Evolutionary conservation across 208 protist genomes (phyloP).

Genomic region (Tetramitus jugosus): DNA sequence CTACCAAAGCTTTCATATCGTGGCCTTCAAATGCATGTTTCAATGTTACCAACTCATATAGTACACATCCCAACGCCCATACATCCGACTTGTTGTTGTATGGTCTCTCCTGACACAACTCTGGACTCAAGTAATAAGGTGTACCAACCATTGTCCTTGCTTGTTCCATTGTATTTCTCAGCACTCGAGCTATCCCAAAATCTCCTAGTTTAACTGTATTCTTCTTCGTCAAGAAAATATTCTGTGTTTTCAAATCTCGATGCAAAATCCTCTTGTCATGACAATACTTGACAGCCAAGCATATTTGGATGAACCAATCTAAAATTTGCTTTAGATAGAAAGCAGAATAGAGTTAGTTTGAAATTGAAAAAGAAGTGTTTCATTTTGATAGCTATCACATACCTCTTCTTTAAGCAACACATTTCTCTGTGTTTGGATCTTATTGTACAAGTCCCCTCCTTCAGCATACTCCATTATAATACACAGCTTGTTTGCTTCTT

Average conservation of each 20-base stretch:
- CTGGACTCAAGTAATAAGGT: slow-evolving; percentile 80
- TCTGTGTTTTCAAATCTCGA: slow-evolving; percentile 61
- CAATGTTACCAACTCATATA: slow-evolving; percentile 67
- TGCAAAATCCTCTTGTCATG: slow-evolving; percentile 81
- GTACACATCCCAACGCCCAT: slow-evolving; percentile 71
- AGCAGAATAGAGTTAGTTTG: too few relatives aligned
- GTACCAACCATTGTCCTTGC: slow-evolving; percentile 82
- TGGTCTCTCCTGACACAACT: slow-evolving; percentile 66
- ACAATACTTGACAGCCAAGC: slow-evolving; percentile 71
- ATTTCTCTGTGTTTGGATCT: slow-evolving; percentile 39
- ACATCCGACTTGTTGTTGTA: slow-evolving; percentile 84
- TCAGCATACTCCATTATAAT: slow-evolving; percentile 78
- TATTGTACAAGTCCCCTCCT: slow-evolving; percentile 63
- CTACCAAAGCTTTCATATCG: slow-evolving; percentile 52
- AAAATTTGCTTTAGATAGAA: slow-evolving; percentile 36
- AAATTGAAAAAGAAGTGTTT: too few relatives aligned
- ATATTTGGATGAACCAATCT: slow-evolving; percentile 59
- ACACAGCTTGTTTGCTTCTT: slow-evolving; percentile 29
- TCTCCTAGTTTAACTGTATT: slow-evolving; percentile 77
- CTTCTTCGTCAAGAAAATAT: slow-evolving; percentile 77
- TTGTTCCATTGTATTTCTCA: slow-evolving; percentile 74
- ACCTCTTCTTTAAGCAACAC: slow-evolving; percentile 28
- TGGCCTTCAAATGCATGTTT: slow-evolving; percentile 54
- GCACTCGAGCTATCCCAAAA: slow-evolving; percentile 79
- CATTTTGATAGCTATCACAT: too few relatives aligned